phyloP scores from a whole-genome alignment of 2,329 filamentous ascomycete genomes.

The Magnaporthiopsis poae region DNA sequence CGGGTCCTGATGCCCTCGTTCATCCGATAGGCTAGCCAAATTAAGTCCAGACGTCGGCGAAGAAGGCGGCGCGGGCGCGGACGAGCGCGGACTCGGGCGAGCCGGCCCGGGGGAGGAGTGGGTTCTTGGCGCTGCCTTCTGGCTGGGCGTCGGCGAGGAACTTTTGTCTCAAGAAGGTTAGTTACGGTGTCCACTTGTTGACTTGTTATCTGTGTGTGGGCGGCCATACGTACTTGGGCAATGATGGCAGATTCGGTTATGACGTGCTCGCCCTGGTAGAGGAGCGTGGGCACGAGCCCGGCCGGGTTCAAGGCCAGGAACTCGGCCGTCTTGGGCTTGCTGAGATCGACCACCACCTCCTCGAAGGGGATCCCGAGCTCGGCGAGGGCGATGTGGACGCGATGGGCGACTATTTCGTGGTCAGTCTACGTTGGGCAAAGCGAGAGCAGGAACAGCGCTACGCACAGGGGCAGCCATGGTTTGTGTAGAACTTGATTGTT shows the following conservation, averaged over 20 bases:
- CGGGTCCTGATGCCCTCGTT: constrained; percentile 54
- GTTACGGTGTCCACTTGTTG: too few species aligned
- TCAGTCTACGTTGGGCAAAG: background rate
- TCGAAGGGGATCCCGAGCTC: constrained; percentile 59
- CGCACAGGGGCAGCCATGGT: constrained; percentile 15
- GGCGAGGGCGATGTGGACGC: constrained; percentile 60
- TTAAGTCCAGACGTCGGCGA: constrained; percentile 35
- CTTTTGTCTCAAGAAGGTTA: constrained; percentile 23
- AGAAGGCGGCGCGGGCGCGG: constrained; percentile 60
- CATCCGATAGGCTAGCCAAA: too few species aligned
- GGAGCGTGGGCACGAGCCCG: constrained; percentile 63
- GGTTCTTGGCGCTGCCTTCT: constrained; percentile 15
- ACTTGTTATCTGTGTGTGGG: too few species aligned
- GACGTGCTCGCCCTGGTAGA: constrained; percentile 52
- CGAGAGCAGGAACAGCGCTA: background rate
- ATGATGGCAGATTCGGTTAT: constrained; percentile 66
- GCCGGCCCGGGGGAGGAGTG: constrained; percentile 46
- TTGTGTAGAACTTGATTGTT: constrained; percentile 17
- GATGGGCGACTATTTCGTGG: constrained; percentile 48
- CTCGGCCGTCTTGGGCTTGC: constrained; percentile 56
- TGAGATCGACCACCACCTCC: constrained; percentile 64
- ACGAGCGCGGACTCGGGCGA: constrained; percentile 45
- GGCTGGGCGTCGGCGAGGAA: constrained; percentile 63
- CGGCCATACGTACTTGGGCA: constrained; percentile 19
- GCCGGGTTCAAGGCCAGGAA: constrained; percentile 72